Evolutionary conservation across 2,329 filamentous ascomycete species (phyloP).

Genomic region (Fusarium caatingaense): DNA sequence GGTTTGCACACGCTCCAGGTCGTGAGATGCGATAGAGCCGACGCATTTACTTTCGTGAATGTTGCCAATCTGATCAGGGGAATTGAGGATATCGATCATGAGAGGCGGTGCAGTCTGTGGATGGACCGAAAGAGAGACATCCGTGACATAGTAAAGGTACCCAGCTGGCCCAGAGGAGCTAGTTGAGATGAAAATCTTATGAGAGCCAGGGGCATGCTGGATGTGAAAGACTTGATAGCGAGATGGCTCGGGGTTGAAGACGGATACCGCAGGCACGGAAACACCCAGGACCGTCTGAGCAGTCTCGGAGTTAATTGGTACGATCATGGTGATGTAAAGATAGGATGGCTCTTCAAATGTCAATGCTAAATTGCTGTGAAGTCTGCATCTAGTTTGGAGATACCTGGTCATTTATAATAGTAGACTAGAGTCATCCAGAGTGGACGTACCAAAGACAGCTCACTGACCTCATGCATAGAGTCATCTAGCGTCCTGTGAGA

Average conservation of each 20-base stretch:
- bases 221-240: slow-evolving; percentile 37
- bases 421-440: background rate
- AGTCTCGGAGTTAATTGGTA: background rate
- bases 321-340: slow-evolving; percentile 6
- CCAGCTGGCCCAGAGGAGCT: slow-evolving; percentile 16
- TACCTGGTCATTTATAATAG: background rate
- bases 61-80: slow-evolving; percentile 11
- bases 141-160: slow-evolving; percentile 23
- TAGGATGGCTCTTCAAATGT: background rate
- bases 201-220: slow-evolving; percentile 24
- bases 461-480: background rate
- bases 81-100: slow-evolving; percentile 13
- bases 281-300: background rate
- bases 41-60: slow-evolving; percentile 29
- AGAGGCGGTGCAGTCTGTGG: slow-evolving; percentile 11
- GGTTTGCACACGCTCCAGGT: slow-evolving; percentile 28
- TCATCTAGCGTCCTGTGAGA: slow-evolving; percentile 4
- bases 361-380: background rate
- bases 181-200: slow-evolving; percentile 38
- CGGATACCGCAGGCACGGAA: slow-evolving; percentile 1
- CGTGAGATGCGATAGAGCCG: slow-evolving; percentile 36
- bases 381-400: background rate
- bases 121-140: background rate
- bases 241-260: background rate
- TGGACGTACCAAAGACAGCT: slow-evolving; percentile 5